Conservation (phyloP, 805 yeast species). For the Dipodascus albidus region DNA sequence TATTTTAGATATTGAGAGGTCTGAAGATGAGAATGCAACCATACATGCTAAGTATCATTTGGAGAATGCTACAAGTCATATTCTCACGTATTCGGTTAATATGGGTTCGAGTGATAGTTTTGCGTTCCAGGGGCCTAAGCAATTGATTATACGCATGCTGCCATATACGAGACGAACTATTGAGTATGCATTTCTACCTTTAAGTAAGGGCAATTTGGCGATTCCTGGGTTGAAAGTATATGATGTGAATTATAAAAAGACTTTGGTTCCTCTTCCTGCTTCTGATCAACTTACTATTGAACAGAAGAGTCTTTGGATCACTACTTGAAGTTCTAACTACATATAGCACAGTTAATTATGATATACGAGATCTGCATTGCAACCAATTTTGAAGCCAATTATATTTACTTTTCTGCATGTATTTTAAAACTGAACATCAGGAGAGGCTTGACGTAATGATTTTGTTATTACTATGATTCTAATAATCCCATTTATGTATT, state of each 20-base stretch:
- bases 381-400: too few species aligned
- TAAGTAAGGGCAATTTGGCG: conserved; percentile 20
- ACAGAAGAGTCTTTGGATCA: neutral
- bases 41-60: conserved; percentile 31
- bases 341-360: too few species aligned
- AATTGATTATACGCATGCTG: conserved; percentile 34
- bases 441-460: too few species aligned
- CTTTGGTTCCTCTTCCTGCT: conserved; percentile 42
- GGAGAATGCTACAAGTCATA: conserved; percentile 66
- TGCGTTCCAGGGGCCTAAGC: conserved; percentile 29
- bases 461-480: too few species aligned
- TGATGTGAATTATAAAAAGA: conserved; percentile 58
- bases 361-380: too few species aligned
- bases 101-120: conserved; percentile 31
- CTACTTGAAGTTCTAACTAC: neutral
- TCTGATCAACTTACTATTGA: neutral
- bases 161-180: conserved; percentile 43
- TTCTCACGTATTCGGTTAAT: conserved; percentile 49
- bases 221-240: conserved; percentile 56
- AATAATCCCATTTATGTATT: too few species aligned
- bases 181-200: conserved; percentile 21
- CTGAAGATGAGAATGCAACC: conserved; percentile 4
- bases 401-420: too few species aligned
- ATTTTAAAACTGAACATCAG: too few species aligned
- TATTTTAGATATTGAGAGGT: neutral